Base-by-base conservation (phyloP, 2,329 filamentous ascomycete genomes). In the Beauveria caledonica region DNA sequence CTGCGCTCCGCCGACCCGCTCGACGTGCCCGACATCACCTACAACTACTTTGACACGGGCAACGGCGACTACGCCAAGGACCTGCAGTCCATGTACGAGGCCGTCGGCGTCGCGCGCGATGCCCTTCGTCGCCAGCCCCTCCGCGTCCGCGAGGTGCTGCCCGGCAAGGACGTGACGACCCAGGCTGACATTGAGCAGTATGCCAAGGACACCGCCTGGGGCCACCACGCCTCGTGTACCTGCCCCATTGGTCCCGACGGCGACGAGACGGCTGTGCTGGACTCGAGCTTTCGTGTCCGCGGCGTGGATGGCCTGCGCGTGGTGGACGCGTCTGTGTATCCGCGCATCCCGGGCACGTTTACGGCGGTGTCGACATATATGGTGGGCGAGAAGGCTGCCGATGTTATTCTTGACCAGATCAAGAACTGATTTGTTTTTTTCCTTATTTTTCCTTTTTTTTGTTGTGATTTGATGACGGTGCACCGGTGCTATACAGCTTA, bases 1-100 rank as follows among this genome's bases (percentile, higher is more conserved):
- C 79, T 91, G 5, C 76, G 75, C 17, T 86, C 83, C 0, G 72
- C 80, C 0, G 80, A 90, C 67, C 86, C 87, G 0, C 80, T 82
- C 1, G 86, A 89, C 58, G 74, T 78, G 3, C 87, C 88, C 0
- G 70, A 80, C 6, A 87, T 90, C 64, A 74, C 76, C 54, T 88
- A 86, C 74, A 82, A 84, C 70, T 86, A 80, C 70, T 86, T 83
- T 72, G 76, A 79, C 51, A 74, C 75, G 0, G 80, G 81, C 21
- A 73, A 68, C 21, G 74, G 78, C 23, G 80, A 81, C 7, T 73
- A 76, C 3, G 71, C 71, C 0, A 73, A 76, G 36, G 78, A 83
- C 51, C 67, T 82, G 9, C 79, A 84, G 51, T 82, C 84, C 0
- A 64, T 85, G 15, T 74, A 76, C 36, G 84, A 88, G 66, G 82